Evolutionary conservation across 164 flowering plant species (phyloP).

Genomic region (Vitis amurensis): DNA sequence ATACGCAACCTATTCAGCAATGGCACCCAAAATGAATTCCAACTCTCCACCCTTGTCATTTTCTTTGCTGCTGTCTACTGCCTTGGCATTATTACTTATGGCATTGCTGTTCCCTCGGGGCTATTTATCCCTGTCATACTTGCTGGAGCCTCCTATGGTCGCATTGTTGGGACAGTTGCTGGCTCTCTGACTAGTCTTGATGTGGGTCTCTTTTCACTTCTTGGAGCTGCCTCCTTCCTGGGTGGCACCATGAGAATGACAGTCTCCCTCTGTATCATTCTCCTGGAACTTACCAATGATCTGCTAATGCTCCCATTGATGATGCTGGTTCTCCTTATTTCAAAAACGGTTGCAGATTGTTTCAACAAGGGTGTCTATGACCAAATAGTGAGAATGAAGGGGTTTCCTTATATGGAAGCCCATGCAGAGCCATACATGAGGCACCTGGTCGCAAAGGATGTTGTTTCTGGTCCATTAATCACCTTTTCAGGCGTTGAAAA

Average conservation of each 20-base stretch:
- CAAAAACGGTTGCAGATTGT: slow-evolving; percentile 86
- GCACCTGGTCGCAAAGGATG: slow-evolving; percentile 76
- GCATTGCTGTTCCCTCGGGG: slow-evolving; percentile 91
- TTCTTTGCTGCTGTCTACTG: slow-evolving; percentile 62
- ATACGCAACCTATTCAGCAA: slow-evolving; percentile 76
- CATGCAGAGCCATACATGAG: slow-evolving; percentile 97
- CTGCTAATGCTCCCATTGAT: slow-evolving; percentile 81
- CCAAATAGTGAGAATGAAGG: slow-evolving; percentile 85
- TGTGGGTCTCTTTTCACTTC: slow-evolving; percentile 71
- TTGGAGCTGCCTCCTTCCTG: slow-evolving; percentile 95
- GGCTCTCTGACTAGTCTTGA: slow-evolving; percentile 63
- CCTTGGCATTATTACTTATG: slow-evolving; percentile 87
- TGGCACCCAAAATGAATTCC: slow-evolving; percentile 48
- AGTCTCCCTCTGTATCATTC: slow-evolving; percentile 88
- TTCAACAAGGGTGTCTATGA: slow-evolving; percentile 93
- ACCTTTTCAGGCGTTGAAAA: slow-evolving; percentile 77
- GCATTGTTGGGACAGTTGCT: slow-evolving; percentile 60
- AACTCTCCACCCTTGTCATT: slow-evolving; percentile 43
- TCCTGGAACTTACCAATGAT: slow-evolving; percentile 88
- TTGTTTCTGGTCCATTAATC: slow-evolving; percentile 76
- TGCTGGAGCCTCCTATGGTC: slow-evolving; percentile 92
- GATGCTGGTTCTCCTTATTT: slow-evolving; percentile 92
- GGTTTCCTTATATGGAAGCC: slow-evolving; percentile 84
- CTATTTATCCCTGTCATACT: slow-evolving; percentile 96
- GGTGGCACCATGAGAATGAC: slow-evolving; percentile 99